These are phyloP conservation scores for Wickerhamiella lipophila DNA, from an alignment of 805 yeast genomes.

Conservation along the genomic window DNA sequence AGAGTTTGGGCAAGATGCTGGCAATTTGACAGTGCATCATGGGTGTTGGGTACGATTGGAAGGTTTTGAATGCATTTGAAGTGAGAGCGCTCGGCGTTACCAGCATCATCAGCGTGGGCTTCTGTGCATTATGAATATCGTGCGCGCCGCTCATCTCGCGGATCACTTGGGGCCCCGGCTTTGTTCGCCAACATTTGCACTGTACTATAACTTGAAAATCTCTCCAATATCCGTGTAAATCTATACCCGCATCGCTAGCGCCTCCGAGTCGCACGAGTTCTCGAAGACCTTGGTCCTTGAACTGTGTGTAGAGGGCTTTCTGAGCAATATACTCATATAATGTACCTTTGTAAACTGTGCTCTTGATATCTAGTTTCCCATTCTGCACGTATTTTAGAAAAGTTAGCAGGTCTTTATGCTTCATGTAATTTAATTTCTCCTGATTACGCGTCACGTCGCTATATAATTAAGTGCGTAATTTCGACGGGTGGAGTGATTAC, in stretches of 20 bases:
- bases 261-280: slow-evolving; percentile 12
- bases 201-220: slow-evolving; percentile 12
- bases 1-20: neutral
- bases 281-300: slow-evolving; percentile 7
- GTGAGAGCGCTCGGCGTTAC: slow-evolving; percentile 15
- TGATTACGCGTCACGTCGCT: slow-evolving; percentile 6
- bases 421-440: neutral
- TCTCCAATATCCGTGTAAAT: slow-evolving; percentile 13
- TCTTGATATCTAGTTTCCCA: slow-evolving; percentile 10
- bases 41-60: slow-evolving; percentile 8
- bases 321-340: slow-evolving; percentile 13
- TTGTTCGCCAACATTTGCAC: slow-evolving; percentile 15
- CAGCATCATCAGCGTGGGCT: slow-evolving; percentile 10
- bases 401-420: slow-evolving; percentile 1
- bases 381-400: neutral
- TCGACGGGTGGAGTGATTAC: too few relatives aligned
- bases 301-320: slow-evolving; percentile 5
- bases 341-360: slow-evolving; percentile 13
- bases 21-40: slow-evolving; percentile 12
- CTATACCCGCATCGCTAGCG: slow-evolving; percentile 14
- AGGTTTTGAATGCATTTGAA: slow-evolving; percentile 7
- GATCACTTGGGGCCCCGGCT: slow-evolving; percentile 13
- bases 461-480: too few relatives aligned
- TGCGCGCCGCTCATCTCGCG: slow-evolving; percentile 14
- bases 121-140: neutral